Evolutionary conservation across 768 basidiomycete genomes (phyloP), one percentile per base, ranked within the genome.

Genomic region (Pholiota microspora): DNA sequence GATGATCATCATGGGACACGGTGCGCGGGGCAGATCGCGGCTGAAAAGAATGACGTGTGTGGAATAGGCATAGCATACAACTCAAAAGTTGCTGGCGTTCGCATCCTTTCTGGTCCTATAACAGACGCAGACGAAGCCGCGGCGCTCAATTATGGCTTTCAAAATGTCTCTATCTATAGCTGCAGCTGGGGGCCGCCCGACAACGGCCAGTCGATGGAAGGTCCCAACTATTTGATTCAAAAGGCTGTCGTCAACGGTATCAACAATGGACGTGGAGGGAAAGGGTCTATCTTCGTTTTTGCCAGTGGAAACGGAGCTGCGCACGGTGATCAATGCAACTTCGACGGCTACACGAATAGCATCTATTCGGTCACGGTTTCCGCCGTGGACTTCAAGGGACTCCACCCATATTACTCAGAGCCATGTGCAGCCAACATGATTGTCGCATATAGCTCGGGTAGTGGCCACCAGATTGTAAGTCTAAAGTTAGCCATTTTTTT

Each of bases 161-260:
- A 97, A 60, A 86, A 92, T 61, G 93, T 89, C 48, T 91, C 89
- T 23, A 93, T 94, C 62, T 98, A 92, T 71, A 94, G 91, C 58
- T 99, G 97, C 70, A 94, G 91, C 52, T 99, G 97, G 97, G 97
- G 97, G 4, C 97, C 97, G 7, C 91, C 95, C 0, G 96, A 99
- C 69, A 90, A 97, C 63, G 96, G 96, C 7, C 77, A 77, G 63
- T 85, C 90, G 1, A 98, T 98, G 96, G 97, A 99, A 67, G 93
- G 83, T 0, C 97, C 97, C 0, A 84, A 83, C 12, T 88, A 91
- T 62, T 77, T 99, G 45, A 97, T 98, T 65, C 80, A 90, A 64
- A 95, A 96, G 68, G 92, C 97, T 7, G 85, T 99, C 60, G 75
- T 98, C 23, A 96, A 98, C 60, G 97, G 97, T 16, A 83, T 98